Conservation (phyloP, 164 flowering plant genomes). For the Annona squamosa region DNA sequence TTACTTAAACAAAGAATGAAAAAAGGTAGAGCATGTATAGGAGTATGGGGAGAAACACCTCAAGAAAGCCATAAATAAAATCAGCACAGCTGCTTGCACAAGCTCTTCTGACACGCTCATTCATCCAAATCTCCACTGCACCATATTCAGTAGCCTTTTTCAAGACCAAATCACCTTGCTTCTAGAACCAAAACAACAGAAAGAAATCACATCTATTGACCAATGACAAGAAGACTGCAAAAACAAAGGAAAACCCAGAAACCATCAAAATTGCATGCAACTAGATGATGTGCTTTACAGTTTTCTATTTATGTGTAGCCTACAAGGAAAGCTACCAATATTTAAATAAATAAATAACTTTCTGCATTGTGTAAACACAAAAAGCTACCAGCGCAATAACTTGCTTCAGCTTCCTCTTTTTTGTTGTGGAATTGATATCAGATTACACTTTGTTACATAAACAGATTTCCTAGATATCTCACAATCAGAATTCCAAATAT, state of each 20-base stretch:
- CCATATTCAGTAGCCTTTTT: constrained; percentile 98
- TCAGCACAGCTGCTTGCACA: constrained; percentile 95
- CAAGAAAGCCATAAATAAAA: constrained; percentile 85
- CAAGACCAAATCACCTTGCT: constrained; percentile 78
- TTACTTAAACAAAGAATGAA: constrained; percentile 1
- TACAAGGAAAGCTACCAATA: too few relatives aligned
- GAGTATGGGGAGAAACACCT: constrained; percentile 46
- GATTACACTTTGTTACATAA: too few relatives aligned
- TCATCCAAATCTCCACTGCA: constrained; percentile 99
- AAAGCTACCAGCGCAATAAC: too few relatives aligned
- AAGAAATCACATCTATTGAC: neutral
- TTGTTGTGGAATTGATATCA: too few relatives aligned
- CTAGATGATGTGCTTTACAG: neutral
- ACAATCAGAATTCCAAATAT: too few relatives aligned
- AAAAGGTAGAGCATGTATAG: constrained; percentile 16
- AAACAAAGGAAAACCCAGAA: neutral
- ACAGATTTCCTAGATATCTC: too few relatives aligned
- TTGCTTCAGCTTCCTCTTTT: too few relatives aligned
- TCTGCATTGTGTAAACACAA: too few relatives aligned
- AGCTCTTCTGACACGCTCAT: constrained; percentile 92
- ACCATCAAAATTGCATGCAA: neutral
- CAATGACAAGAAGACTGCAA: neutral
- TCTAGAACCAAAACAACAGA: constrained; percentile 14
- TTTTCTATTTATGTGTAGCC: too few relatives aligned
- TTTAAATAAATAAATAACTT: too few relatives aligned